Evolutionary conservation across 805 yeast genomes (phyloP), one percentile per base, ranked within the genome.

Genomic region (Wickerhamiella sorbophila): DNA sequence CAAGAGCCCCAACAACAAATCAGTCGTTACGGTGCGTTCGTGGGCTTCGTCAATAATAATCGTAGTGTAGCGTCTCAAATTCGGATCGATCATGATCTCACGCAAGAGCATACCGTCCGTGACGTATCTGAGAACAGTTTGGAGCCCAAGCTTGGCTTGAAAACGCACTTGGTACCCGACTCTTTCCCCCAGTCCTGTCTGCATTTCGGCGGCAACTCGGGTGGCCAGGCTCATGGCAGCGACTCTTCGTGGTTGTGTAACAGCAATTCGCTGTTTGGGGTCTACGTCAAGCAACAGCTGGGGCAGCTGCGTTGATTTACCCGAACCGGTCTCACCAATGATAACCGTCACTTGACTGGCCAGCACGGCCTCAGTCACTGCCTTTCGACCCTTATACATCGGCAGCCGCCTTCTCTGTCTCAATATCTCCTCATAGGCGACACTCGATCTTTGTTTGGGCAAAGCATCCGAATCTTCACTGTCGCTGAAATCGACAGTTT

Each of bases 31-130:
- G 0, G 97, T 88, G 57, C 98, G 72, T 64, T 91, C 98, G 65
- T 91, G 98, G 2, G 97, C 98, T 65, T 91, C 98, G 67, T 91
- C 98, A 39, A 91, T 77, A 36, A 91, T 68, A 8, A 91, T 70
- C 0, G 86, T 78, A 21, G 79, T 67, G 60, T 88, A 91, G 46
- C 72, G 73, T 2, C 69, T 60, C 31, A 91, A 62, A 9, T 61
- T 55, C 1, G 73, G 71, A 53, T 83, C 84, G 46, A 82, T 61
- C 91, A 88, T 81, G 48, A 87, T 61, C 58, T 91, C 97, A 57
- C 98, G 72, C 43, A 91, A 62, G 17, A 91, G 70, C 97, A 91
- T 88, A 77, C 98, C 98, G 65, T 91, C 98, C 0, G 98, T 91
- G 36, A 88, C 64, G 56, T 85, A 91, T 56, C 85, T 84, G 50